Evolutionary conservation across 2,329 filamentous ascomycete genomes (phyloP), one percentile per base, ranked within the genome.

Genomic region (Ophiobolus disseminans): DNA sequence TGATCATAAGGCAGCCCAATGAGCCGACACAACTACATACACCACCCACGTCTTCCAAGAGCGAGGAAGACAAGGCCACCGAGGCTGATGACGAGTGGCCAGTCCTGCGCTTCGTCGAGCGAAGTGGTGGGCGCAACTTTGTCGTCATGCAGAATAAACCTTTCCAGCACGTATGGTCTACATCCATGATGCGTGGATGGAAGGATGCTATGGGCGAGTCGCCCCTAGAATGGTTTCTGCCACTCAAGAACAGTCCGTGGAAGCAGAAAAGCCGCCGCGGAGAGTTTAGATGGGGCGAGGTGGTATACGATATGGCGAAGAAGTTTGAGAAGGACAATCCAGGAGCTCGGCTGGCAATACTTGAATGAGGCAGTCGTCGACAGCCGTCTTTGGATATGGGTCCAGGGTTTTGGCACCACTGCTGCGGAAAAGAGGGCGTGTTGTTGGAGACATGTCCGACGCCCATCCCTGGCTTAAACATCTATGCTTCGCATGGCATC

Each of bases 121-220:
- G 57, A 5, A 48, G 40, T 20, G 31, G 46, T 14, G 57, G 76
- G 4, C 82, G 86, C 21, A 88, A 83, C 9, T 97, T 96, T 68
- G 91, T 90, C 10, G 87, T 97, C 31, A 77, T 97, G 2, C 81
- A 84, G 52, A 90, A 88, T 0, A 78, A 84, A 3, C 81, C 84
- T 0, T 87, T 89, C 8, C 87, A 94, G 60, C 96, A 96, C 59
- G 90, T 91, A 0, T 99, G 91, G 86, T 84, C 96, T 61, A 76
- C 94, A 1, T 90, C 89, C 2, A 74, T 75, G 7, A 79, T 82
- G 53, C 74, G 78, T 21, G 97, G 97, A 65, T 87, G 91, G 75
- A 83, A 85, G 56, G 82, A 87, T 11, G 84, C 97, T 19, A 91
- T 99, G 86, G 93, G 93, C 0, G 75, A 81, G 37, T 82, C 75